Base-by-base conservation (phyloP, 352 stramenopile species). In the Globisporangium emineosum region DNA sequence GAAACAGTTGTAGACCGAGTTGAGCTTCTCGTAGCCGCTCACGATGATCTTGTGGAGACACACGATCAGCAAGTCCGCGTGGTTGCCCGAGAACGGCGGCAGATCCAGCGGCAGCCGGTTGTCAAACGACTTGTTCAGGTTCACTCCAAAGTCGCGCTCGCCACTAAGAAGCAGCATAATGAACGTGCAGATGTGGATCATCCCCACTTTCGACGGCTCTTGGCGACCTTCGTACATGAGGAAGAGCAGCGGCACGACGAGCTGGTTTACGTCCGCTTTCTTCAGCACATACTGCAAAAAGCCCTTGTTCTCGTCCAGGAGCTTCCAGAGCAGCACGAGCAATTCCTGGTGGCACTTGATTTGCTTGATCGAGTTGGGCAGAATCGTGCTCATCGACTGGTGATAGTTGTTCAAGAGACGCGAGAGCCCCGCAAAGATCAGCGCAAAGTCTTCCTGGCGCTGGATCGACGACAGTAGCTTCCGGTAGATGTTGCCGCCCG, bases 181-280 rank as follows among this genome's bases (percentile, higher is more conserved):
- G 73, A 99, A 99, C 19, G 96, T 99, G 68, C 97, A 99, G 60
- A 99, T 98, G 75, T 99, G 96, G 43, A 99, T 96, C 78, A 99
- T 91, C 37, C 96, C 96, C 13, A 96, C 86, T 64, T 97, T 97
- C 19, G 93, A 93, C 45, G 91, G 84, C 68, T 98, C 94, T 63
- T 96, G 91, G n/a, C 96, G 83, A 15, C 89, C 96, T 68, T 98
- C 90, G 73, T 98, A 98, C 89, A 96, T 96, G 35, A 96, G 74
- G 63, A 94, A 96, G 1, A 96, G 72, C 42, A 97, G 65, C 43
- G 87, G 88, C 7, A 92, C 78, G 10, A 97, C 81, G 1, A 98
- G 66, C 53, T 92, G 75, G 60, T 97, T 98, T 43, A 98, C 87
- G 67, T 99, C 96, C 19, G 91, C 96, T 59, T 96, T 85, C 60